Base-by-base conservation (phyloP, 345 rosid genomes). In the Murraya koenigii region DNA sequence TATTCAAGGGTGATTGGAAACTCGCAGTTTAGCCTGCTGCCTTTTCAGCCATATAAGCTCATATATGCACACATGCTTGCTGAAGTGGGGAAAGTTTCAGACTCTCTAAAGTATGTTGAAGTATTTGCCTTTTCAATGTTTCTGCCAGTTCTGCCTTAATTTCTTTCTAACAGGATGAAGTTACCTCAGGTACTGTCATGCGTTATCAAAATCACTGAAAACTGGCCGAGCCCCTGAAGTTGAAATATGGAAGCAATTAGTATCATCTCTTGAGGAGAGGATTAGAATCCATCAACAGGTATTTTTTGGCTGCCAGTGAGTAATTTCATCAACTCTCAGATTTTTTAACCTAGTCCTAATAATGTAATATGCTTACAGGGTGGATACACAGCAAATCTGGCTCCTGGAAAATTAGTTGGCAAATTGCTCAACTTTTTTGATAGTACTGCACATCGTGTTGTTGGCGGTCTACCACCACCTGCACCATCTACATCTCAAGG, bases 1-100 rank as follows among this genome's bases (percentile, higher is more conserved):
- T 97, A 97, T 79, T 89, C 99, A 4, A 97, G 90, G 90, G 89
- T 91, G 81, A 90, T 91, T 56, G 99, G 99, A 70, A 97, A 97
- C 87, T 88, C 99, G 86, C 99, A 97, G 88, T 94, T 85, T 82
- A 86, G 85, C 77, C 80, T 97, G 84, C 88, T 84, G 66, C 94
- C 97, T 15, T 93, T 97, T 92, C 99, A 94, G 85, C 98, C 98
- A 26, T 97, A 97, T 78, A 97, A 97, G 84, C 79, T 97, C 80
- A 73, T 97, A 71, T 97, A 97, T 86, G 99, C 99, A n/a, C 81
- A 89, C 86, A 97, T 97, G 99, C 88, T 97, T 75, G 94, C 94
- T 77, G 99, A 97, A 90, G 92, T 94, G 64, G 99, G 99, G 78
- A 97, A 84, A 86, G 86, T 94, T 83, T 87, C 98, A n/a, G 91